phyloP scores from a whole-genome alignment of 352 stramenopile species.

The Globisporangium perplexum region DNA sequence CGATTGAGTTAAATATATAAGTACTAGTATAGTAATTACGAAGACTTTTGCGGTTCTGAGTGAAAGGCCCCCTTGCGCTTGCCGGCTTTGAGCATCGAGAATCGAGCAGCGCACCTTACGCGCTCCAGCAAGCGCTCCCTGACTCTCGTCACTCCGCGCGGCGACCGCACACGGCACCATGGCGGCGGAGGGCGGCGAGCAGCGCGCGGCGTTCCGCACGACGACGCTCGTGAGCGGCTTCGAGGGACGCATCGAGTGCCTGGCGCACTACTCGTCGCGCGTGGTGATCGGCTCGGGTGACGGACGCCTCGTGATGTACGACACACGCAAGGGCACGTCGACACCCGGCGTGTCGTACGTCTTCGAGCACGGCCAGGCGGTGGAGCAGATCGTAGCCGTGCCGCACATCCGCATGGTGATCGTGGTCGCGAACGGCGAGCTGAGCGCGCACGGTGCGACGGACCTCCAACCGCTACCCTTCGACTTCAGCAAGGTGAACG shows the following conservation, averaged over 20 bases:
- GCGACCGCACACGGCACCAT: neutral
- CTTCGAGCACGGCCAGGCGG: constrained; percentile 63
- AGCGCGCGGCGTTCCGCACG: constrained; percentile 73
- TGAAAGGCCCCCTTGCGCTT: too few species aligned
- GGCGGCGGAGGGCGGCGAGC: constrained; percentile 17
- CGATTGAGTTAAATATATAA: too few species aligned
- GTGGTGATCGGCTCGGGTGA: constrained; percentile 79
- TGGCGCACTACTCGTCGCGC: constrained; percentile 85
- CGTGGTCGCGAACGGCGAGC: constrained; percentile 66
- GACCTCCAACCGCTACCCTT: constrained; percentile 73
- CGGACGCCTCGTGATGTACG: constrained; percentile 80
- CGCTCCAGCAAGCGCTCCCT: too few species aligned
- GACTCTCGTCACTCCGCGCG: too few species aligned
- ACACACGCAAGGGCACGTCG: constrained; percentile 77
- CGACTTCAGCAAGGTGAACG: constrained; percentile 78
- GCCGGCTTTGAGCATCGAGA: too few species aligned
- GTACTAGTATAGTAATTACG: too few species aligned
- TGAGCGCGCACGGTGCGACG: constrained; percentile 69
- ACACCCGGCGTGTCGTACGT: constrained; percentile 53
- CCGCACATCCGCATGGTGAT: constrained; percentile 87
- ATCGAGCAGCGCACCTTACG: too few species aligned
- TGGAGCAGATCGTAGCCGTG: constrained; percentile 80
- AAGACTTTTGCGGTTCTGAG: too few species aligned
- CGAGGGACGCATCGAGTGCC: constrained; percentile 77
- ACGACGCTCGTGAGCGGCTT: constrained; percentile 69